phyloP scores from a whole-genome alignment of 345 rosid genomes.

The Carallia pectinifolia region DNA sequence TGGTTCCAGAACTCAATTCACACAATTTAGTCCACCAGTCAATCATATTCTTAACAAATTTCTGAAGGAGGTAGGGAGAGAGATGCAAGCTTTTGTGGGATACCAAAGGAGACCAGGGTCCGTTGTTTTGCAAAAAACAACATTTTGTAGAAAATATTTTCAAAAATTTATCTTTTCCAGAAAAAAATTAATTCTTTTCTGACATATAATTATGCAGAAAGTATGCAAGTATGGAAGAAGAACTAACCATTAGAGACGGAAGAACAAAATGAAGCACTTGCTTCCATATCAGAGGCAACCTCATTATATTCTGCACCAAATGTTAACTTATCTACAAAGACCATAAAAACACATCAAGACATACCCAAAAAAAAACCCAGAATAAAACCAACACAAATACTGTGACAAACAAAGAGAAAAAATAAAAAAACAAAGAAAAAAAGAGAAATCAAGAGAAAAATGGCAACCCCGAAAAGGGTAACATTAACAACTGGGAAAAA shows the following conservation, averaged over 20 bases:
- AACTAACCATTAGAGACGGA: constrained; percentile 58
- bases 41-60: not conserved
- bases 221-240: not conserved
- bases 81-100: not conserved
- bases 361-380: not conserved
- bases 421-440: not conserved
- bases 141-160: too few species aligned
- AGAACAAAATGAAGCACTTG: constrained; percentile 44
- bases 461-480: not conserved
- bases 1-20: too few species aligned
- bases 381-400: not conserved
- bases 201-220: too few species aligned
- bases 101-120: not conserved
- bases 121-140: too few species aligned
- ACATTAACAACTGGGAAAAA: not conserved
- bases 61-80: not conserved
- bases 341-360: constrained; percentile 1
- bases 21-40: too few species aligned
- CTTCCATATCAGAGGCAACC: constrained; percentile 26
- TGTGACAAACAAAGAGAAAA: not conserved
- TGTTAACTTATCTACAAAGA: constrained; percentile 58
- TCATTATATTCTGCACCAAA: constrained; percentile 42
- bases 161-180: too few species aligned
- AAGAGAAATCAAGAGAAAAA: not conserved
- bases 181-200: too few species aligned